Conservation (phyloP, 2,329 filamentous ascomycete genomes). For the Gnomoniopsis sp. region DNA sequence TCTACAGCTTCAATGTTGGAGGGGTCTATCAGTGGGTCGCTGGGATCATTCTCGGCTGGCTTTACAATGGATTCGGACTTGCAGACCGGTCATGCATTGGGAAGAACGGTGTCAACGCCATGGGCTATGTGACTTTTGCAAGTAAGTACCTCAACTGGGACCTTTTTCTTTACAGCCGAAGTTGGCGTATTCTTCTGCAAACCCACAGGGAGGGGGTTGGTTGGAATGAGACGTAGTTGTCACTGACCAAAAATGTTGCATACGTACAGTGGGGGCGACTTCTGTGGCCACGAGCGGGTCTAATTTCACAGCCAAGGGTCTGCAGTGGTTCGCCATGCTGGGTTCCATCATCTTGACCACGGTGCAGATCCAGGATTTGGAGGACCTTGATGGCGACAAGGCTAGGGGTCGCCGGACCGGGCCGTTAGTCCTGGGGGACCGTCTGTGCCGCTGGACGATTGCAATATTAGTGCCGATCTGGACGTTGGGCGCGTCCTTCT, state of each 20-base stretch:
- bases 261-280: neutral
- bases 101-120: slow-evolving; percentile 28
- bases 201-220: too few species aligned
- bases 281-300: neutral
- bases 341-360: slow-evolving; percentile 19
- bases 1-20: neutral
- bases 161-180: too few species aligned
- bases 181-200: too few species aligned
- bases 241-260: neutral
- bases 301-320: neutral
- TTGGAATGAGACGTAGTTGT: neutral
- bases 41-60: neutral
- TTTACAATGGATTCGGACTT: slow-evolving; percentile 21
- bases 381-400: slow-evolving; percentile 24
- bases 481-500: neutral
- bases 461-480: neutral
- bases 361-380: slow-evolving; percentile 25
- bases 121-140: slow-evolving; percentile 25
- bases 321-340: neutral
- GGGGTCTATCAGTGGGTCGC: neutral
- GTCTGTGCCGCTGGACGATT: neutral
- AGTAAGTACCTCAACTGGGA: neutral
- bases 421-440: slow-evolving; percentile 17
- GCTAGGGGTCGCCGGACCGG: slow-evolving; percentile 19
- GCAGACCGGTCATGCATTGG: slow-evolving; percentile 25